A percentile compares a stretch with the other conserved stretches of the same genome.
Evolutionary conservation across 2,329 filamentous ascomycete species (phyloP).

Genomic region (Diaporthe destruens): DNA sequence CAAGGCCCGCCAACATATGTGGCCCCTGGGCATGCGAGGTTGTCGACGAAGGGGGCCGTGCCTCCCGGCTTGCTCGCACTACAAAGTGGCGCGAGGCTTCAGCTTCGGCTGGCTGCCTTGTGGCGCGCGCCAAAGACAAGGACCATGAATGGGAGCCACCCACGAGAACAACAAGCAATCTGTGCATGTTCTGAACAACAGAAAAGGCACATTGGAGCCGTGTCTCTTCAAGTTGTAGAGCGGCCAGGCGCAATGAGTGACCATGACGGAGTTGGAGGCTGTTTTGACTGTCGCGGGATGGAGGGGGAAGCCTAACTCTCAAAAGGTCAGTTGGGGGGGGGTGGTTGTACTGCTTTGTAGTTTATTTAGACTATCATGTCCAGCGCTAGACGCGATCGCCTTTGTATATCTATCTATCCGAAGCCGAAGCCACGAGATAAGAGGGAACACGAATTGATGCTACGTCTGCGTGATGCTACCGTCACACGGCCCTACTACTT

Average conservation of each 20-base stretch:
- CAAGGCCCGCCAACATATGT: neutral
- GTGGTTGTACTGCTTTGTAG: conserved; percentile 11
- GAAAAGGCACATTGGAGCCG: neutral
- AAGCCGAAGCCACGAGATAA: conserved; percentile 30
- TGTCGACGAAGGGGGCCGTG: neutral
- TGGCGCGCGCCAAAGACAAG: neutral
- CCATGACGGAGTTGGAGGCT: neutral
- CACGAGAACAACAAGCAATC: neutral
- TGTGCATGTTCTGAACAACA: neutral
- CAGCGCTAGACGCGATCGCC: conserved; percentile 22
- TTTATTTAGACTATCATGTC: conserved; percentile 9
- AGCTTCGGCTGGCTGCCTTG: neutral
- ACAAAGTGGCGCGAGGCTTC: neutral
- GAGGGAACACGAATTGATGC: conserved; percentile 14
- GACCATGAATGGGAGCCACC: neutral
- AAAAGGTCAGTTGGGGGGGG: conserved; percentile 1
- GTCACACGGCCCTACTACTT: conserved; percentile 6
- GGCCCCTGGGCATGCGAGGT: neutral
- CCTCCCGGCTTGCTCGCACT: neutral
- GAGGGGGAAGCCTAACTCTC: neutral
- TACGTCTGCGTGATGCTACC: conserved; percentile 13
- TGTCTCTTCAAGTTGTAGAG: neutral
- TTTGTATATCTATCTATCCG: conserved; percentile 20
- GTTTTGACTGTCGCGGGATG: neutral
- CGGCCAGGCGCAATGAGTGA: neutral